A percentile compares a stretch with the other conserved stretches of the same genome.
phyloP scores from a whole-genome alignment of 345 rosid species.

The Jatropha curcas region DNA sequence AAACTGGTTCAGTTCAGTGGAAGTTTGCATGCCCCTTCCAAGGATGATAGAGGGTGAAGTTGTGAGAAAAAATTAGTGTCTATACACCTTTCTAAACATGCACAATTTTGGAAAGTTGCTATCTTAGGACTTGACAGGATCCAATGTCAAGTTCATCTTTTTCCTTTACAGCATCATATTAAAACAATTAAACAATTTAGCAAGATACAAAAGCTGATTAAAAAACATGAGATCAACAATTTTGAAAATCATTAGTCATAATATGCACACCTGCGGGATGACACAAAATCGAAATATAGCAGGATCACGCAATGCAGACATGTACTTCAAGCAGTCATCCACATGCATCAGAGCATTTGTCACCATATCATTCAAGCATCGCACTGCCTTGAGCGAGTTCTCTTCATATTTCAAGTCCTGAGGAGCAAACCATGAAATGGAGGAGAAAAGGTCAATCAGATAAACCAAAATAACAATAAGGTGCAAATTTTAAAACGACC shows the following conservation, averaged over 20 bases:
- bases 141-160: not conserved
- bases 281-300: slow-evolving; percentile 88
- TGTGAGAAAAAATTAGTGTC: not conserved
- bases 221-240: slow-evolving; percentile 3
- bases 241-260: not conserved
- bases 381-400: slow-evolving; percentile 79
- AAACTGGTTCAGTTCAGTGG: too few relatives aligned
- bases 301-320: slow-evolving; percentile 64
- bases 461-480: not conserved
- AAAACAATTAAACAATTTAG: not conserved
- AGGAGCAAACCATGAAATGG: slow-evolving; percentile 9
- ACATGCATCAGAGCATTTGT: slow-evolving; percentile 73
- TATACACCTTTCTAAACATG: not conserved
- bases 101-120: not conserved
- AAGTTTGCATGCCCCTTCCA: too few relatives aligned
- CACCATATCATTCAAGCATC: slow-evolving; percentile 93
- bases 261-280: slow-evolving; percentile 61
- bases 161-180: not conserved
- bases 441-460: slow-evolving; percentile 9
- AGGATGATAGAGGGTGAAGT: not conserved
- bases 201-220: not conserved
- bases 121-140: not conserved
- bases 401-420: slow-evolving; percentile 88
- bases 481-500: not conserved
- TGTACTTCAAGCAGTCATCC: slow-evolving; percentile 80